Evolutionary conservation across 2,329 filamentous ascomycete genomes (phyloP).

Genomic region (Balansia obtecta): DNA sequence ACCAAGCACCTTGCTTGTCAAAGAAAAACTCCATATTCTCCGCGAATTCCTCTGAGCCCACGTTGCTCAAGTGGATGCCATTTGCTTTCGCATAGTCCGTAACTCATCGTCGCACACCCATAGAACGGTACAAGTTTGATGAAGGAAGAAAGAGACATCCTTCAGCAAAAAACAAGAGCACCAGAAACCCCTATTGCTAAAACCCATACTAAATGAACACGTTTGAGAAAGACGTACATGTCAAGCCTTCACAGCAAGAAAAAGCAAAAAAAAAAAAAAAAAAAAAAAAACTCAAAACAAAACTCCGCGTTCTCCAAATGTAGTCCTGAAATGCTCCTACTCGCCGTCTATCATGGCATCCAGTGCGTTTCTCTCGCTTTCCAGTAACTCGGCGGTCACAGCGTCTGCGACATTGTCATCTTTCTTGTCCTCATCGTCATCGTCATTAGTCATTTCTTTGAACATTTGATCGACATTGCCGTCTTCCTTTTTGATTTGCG

Average conservation of each 20-base stretch:
- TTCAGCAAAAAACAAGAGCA: neutral
- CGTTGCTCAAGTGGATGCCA: neutral
- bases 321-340: constrained; percentile 10
- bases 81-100: neutral
- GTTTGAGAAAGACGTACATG: neutral
- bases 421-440: constrained; percentile 29
- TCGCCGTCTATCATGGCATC: constrained; percentile 33
- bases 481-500: constrained; percentile 26
- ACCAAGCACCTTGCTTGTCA: neutral
- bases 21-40: neutral
- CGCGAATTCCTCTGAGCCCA: neutral
- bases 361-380: constrained; percentile 33
- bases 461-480: constrained; percentile 43
- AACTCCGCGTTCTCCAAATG: neutral
- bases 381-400: constrained; percentile 30
- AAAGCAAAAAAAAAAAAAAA: neutral
- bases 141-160: neutral
- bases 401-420: constrained; percentile 16
- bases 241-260: neutral
- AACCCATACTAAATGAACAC: neutral
- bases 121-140: neutral
- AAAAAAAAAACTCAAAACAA: neutral
- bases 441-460: constrained; percentile 41
- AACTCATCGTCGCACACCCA: neutral
- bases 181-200: neutral